Evolutionary conservation across 371 early-diverging fungal species (phyloP).

Genomic region (Mortierella sp.): DNA sequence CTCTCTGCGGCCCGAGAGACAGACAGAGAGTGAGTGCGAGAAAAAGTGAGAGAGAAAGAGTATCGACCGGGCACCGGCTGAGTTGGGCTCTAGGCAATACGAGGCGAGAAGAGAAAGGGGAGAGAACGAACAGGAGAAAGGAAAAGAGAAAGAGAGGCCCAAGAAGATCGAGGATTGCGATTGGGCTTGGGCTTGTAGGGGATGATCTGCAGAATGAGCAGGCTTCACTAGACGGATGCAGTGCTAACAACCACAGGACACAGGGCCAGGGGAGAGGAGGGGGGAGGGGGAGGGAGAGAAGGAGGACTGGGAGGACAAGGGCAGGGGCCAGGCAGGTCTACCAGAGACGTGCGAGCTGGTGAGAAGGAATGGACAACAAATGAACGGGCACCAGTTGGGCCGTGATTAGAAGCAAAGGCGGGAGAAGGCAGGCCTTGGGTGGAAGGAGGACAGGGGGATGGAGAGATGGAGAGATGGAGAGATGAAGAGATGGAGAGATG

Average conservation of each 20-base stretch:
- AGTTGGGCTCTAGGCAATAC: neutral
- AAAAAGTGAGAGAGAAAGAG: neutral
- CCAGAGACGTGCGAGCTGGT: too few relatives aligned
- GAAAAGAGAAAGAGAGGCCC: neutral
- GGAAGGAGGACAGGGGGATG: constrained; percentile 4
- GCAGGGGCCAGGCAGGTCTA: too few relatives aligned
- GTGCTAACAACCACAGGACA: neutral
- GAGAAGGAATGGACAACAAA: too few relatives aligned
- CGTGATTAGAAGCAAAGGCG: too few relatives aligned
- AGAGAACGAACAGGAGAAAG: neutral
- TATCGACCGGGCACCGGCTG: neutral
- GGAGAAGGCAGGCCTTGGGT: too few relatives aligned
- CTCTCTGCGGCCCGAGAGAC: neutral
- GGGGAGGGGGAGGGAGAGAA: too few relatives aligned
- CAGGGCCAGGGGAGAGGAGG: too few relatives aligned
- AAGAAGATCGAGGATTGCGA: neutral
- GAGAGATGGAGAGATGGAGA: neutral
- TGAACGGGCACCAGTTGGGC: too few relatives aligned
- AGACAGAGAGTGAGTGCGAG: neutral
- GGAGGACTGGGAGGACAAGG: too few relatives aligned
- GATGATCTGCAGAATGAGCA: neutral
- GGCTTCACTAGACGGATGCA: neutral
- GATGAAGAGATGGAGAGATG: too few relatives aligned
- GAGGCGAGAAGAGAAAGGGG: constrained; percentile 6
- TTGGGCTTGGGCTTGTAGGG: too few relatives aligned